Conservation (phyloP, 257 asterid genomes). For the Nicotiana noctiflora region DNA sequence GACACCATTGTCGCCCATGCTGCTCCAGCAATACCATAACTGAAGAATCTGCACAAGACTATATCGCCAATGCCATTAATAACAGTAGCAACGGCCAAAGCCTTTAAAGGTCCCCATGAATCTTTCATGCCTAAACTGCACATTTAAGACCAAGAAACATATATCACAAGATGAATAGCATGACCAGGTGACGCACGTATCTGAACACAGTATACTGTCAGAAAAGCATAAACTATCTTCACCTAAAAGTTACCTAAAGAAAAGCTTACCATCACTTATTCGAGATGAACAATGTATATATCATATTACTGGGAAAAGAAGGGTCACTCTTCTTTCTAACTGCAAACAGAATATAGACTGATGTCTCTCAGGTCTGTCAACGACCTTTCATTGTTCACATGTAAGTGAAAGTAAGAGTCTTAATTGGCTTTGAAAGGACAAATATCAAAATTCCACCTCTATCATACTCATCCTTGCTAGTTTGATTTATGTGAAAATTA, state of each 20-base stretch:
- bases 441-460: not conserved
- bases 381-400: not conserved
- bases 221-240: not conserved
- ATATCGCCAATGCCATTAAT: conserved; percentile 84
- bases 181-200: not conserved
- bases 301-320: not conserved
- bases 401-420: not conserved
- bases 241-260: not conserved
- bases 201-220: not conserved
- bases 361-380: not conserved
- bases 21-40: conserved; percentile 96
- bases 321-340: not conserved
- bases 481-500: not conserved
- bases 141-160: not conserved
- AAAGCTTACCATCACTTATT: not conserved
- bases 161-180: not conserved
- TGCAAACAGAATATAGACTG: not conserved
- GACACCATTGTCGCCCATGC: conserved; percentile 99
- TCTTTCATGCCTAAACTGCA: conserved; percentile 97
- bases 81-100: conserved; percentile 73
- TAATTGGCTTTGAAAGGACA: not conserved
- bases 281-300: not conserved
- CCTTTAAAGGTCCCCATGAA: conserved; percentile 97
- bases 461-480: not conserved
- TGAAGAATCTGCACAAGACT: conserved; percentile 68